Evolutionary conservation across 352 stramenopile species (phyloP), one percentile per base, ranked within the genome.

Genomic region (Blastocystis sp.): DNA sequence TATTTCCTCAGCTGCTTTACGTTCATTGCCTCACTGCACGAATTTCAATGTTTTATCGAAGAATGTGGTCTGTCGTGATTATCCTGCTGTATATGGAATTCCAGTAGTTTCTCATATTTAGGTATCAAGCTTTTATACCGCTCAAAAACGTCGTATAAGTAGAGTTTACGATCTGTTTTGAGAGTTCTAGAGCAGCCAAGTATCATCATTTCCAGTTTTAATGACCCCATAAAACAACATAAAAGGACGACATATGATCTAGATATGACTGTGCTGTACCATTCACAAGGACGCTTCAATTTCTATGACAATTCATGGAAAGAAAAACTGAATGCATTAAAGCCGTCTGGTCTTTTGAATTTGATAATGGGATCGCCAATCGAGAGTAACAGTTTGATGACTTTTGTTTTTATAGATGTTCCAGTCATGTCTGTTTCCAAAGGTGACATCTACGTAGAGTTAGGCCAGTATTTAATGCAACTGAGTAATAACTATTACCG

Each of bases 401-500:
- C 39, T 66, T 66, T 29, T 29, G 39, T 29, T 3, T 66, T 66
- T 66, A 29, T 11, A 63, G 41, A 56, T 63, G 45, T 80, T n/a
- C 26, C 62, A 73, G 47, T 73, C 11, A 43, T 45, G 9, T 23
- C 11, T 20, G 62, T 15, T 37, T 7, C 18, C 11, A 23, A 26
- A 6, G n/a, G 4, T 5, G 64, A 76, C 64, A 54, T 76, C 20
- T 15, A 20, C 20, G 20, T 64, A 11, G 11, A 39, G 4, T 45
- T 84, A 6, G 29, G 2, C 18, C 50, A 47, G 8, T 84, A 84
- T 45, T 66, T 64, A n/a, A 20, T 69, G 73, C 5, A 56, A 18
- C 73, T 84, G 15, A 84, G 53, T 18, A 84, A 84, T 55, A 84
- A 84, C 39, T 84, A 69, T 45, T 84, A 84, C 39, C 73, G 73